Evolutionary conservation across 1,139 yeast genomes (phyloP), one percentile per base, ranked within the genome.

Genomic region (Blastobotrys indianensis): DNA sequence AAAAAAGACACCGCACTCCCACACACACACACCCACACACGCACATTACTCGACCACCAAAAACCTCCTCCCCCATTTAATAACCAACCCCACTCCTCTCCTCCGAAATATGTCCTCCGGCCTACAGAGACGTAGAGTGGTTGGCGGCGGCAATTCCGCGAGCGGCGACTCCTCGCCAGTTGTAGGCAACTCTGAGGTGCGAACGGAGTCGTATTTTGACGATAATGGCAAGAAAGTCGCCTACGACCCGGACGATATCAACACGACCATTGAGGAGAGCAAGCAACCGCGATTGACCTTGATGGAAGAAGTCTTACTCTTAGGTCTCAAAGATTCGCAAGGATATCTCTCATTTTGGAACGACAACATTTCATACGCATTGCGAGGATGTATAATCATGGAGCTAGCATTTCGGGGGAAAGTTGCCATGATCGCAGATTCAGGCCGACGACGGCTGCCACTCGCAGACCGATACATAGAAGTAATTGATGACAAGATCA

Each of bases 281-380:
- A 68, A 66, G 50, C 64, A 73, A 50, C 97, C 98, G 1, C 71
- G 79, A 43, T 73, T 92, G 57, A 94, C 98, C 1, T 69, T 92
- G 56, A 88, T 92, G 97, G 99, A 92, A 66, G 98, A 92, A 65
- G 96, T 92, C 8, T 70, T 92, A 51, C 74, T 92, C 53, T 78
- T 92, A 70, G 99, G 98, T 2, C 74, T 92, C 54, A 90, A 92
- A 63, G 98, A 92, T 65, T 84, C 85, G 59, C 97, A 92, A 66
- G 98, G 98, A 5, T 88, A 90, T 65, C 73, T 92, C 49, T 87
- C 97, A 17, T 92, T 92, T 67, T 92, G 98, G 98, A 94, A 92
- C 65, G 99, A 92, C 66, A 90, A 87, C 65, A 90, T 92, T 49
- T 87, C 97, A 28, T 94, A 92, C 67, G 96, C 97, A 1, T 75